A percentile compares a stretch with the other conserved stretches of the same genome.
phyloP scores from a whole-genome alignment of 2,329 filamentous ascomycete genomes.

The Apiospora malaysiana region DNA sequence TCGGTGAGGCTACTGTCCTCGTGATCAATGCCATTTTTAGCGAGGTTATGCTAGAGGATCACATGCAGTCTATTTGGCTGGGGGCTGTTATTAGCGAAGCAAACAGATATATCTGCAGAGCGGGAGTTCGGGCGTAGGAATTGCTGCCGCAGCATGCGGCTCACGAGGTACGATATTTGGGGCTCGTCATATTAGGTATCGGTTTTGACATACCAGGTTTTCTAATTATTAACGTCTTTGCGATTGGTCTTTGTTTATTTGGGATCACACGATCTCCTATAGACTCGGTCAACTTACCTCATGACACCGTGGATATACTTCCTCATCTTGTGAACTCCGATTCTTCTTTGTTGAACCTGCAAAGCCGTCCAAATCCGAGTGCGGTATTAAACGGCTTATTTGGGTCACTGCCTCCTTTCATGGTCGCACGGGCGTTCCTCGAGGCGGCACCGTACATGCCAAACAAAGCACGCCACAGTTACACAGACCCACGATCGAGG shows the following conservation, averaged over 20 bases:
- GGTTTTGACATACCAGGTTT: neutral
- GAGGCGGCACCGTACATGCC: neutral
- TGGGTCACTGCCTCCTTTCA: neutral
- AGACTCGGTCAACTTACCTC: neutral
- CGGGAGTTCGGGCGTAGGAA: neutral
- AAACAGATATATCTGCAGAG: neutral
- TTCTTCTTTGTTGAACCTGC: neutral
- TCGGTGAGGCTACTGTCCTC: neutral
- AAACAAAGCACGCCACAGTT: conserved; percentile 13
- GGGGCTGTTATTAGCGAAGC: neutral
- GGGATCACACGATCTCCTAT: neutral
- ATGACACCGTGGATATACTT: neutral
- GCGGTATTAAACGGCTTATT: neutral
- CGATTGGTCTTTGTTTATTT: neutral
- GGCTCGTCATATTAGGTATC: neutral
- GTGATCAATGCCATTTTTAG: neutral
- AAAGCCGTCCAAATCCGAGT: neutral
- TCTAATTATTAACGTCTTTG: neutral
- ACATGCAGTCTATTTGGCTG: neutral
- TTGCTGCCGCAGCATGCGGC: neutral
- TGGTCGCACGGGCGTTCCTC: neutral
- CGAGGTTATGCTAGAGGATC: neutral
- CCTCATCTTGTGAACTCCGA: neutral
- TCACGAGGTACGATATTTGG: neutral
- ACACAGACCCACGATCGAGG: conserved; percentile 14